A percentile compares a stretch with the other conserved stretches of the same genome.
Evolutionary conservation across 495 filamentous ascomycete genomes (phyloP).

Genomic region (Hyaloscypha hepaticicola): DNA sequence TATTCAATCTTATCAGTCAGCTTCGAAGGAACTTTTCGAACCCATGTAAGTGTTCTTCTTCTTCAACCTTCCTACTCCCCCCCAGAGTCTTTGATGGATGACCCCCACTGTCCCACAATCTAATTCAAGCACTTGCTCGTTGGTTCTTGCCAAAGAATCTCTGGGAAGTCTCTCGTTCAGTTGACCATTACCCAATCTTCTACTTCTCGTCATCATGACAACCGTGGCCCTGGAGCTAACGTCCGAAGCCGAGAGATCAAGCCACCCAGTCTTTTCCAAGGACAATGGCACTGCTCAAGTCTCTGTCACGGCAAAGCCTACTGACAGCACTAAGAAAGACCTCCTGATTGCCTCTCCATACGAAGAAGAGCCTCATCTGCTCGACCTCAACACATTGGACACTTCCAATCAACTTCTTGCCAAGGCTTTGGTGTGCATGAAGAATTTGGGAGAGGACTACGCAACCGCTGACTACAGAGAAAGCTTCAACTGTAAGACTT

Average conservation of each 20-base stretch:
- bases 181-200: neutral
- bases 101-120: neutral
- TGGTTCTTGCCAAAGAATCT: neutral
- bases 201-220: neutral
- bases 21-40: neutral
- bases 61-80: neutral
- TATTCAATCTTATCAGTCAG: neutral
- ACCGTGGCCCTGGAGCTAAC: neutral
- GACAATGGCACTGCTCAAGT: neutral
- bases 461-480: constrained; percentile 71
- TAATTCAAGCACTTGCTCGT: neutral
- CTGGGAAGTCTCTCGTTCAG: neutral
- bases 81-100: neutral
- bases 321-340: constrained; percentile 24
- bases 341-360: constrained; percentile 75
- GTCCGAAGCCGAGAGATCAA: neutral
- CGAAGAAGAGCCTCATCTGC: constrained; percentile 61
- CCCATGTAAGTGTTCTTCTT: neutral
- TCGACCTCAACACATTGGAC: constrained; percentile 66
- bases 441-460: constrained; percentile 64
- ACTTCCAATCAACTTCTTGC: constrained; percentile 66
- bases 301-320: neutral
- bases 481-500: constrained; percentile 86
- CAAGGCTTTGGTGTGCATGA: constrained; percentile 62
- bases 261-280: neutral